Conservation (phyloP, 441 rosid genomes). For the Geranium incanum region DNA sequence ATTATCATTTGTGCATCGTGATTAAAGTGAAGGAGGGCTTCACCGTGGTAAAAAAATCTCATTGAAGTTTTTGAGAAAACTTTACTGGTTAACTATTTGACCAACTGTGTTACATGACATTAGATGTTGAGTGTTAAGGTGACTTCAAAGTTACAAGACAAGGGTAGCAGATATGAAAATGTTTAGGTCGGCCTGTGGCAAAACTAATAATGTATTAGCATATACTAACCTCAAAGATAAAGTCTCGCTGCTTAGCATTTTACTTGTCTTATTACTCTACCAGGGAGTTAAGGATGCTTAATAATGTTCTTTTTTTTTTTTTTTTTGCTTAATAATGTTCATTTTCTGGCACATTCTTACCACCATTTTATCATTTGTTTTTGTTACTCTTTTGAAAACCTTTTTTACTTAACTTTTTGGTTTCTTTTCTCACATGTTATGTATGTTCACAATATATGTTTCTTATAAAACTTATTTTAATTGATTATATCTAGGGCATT, state of each 20-base stretch:
- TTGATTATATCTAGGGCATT: constrained; percentile 3
- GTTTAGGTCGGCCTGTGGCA: too few species aligned
- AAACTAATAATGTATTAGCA: too few species aligned
- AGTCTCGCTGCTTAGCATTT: not conserved
- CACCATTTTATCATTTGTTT: not conserved
- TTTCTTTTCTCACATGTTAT: not conserved
- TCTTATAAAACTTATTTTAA: constrained; percentile 2
- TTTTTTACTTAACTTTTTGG: not conserved
- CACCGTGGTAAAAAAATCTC: not conserved
- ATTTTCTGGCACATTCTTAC: not conserved
- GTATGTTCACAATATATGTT: not conserved
- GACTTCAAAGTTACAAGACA: too few species aligned
- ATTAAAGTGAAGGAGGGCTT: not conserved
- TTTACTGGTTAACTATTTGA: not conserved
- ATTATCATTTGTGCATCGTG: not conserved
- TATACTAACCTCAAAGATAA: not conserved
- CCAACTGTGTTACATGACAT: not conserved
- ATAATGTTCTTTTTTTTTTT: too few species aligned
- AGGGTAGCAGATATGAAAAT: too few species aligned
- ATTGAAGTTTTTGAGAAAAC: not conserved
- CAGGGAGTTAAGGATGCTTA: not conserved
- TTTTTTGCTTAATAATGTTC: not conserved
- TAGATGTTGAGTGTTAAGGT: not conserved
- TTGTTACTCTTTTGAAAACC: not conserved
- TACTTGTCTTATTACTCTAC: not conserved